Evolutionary conservation across 805 yeast genomes (phyloP).

Genomic region (Lachancea meyersii): DNA sequence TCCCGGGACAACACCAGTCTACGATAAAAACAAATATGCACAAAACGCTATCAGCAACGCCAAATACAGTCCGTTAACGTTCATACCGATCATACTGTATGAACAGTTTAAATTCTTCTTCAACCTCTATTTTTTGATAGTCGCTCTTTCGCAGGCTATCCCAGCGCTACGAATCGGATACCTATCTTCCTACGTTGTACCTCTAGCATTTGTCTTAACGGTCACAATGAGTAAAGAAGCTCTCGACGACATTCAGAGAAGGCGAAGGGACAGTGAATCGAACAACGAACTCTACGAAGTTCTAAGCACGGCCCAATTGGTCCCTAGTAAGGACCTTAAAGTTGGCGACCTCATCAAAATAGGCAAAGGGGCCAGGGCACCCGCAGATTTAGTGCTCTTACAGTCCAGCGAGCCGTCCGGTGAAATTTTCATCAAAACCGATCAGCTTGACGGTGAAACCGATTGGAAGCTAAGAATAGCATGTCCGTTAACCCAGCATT

Average conservation of each 20-base stretch:
- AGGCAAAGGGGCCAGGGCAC: slow-evolving; percentile 78
- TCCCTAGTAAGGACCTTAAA: slow-evolving; percentile 54
- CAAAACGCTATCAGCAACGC: slow-evolving; percentile 89
- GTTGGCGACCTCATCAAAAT: slow-evolving; percentile 83
- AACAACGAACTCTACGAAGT: slow-evolving; percentile 80
- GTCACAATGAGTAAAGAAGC: slow-evolving; percentile 97
- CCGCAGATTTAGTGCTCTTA: slow-evolving; percentile 84
- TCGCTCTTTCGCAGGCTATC: slow-evolving; percentile 87
- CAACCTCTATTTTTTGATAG: slow-evolving; percentile 84
- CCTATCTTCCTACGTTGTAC: slow-evolving; percentile 86
- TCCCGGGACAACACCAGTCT: slow-evolving; percentile 37
- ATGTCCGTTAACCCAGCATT: slow-evolving; percentile 59
- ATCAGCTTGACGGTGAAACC: slow-evolving; percentile 97
- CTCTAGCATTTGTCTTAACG: slow-evolving; percentile 82
- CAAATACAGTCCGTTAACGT: slow-evolving; percentile 81
- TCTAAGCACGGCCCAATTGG: slow-evolving; percentile 40
- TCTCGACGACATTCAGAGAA: slow-evolving; percentile 82
- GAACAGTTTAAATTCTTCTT: slow-evolving; percentile 97
- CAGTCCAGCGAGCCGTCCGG: slow-evolving; percentile 79
- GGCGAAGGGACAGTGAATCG: slow-evolving; percentile 85
- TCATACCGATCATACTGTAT: slow-evolving; percentile 80
- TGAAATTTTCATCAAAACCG: slow-evolving; percentile 91
- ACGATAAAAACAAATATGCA: slow-evolving; percentile 37
- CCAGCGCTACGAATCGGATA: slow-evolving; percentile 92
- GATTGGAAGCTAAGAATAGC: slow-evolving; percentile 95